These are phyloP conservation scores for Triangularia setosa DNA, from an alignment of 2,329 filamentous ascomycete species.

Conservation along the genomic window DNA sequence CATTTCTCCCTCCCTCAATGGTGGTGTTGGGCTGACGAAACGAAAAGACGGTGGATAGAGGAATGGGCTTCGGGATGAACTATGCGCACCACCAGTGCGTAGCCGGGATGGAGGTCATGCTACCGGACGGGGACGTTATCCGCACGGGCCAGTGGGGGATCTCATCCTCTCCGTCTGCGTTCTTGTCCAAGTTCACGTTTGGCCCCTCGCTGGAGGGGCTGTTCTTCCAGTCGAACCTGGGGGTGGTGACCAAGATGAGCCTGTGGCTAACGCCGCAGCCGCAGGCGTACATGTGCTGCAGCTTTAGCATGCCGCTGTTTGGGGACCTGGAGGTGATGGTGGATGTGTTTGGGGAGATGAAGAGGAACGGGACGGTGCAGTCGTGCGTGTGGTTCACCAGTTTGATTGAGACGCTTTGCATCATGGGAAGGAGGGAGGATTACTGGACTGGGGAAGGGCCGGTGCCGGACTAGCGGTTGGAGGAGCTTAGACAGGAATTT, in stretches of 20 bases:
- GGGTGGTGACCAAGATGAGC: slow-evolving; percentile 54
- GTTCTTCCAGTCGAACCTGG: slow-evolving; percentile 51
- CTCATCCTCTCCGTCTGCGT: slow-evolving; percentile 37
- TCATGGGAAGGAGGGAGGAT: slow-evolving; percentile 40
- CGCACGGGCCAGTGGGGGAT: slow-evolving; percentile 32
- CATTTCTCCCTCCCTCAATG: slow-evolving; percentile 16
- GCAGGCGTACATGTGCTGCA: slow-evolving; percentile 44
- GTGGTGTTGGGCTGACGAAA: neutral
- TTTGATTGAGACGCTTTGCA: slow-evolving; percentile 42
- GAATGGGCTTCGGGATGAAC: slow-evolving; percentile 37
- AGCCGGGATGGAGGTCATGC: slow-evolving; percentile 29
- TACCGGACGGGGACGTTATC: slow-evolving; percentile 29
- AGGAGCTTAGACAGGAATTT: slow-evolving; percentile 38
- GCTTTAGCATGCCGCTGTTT: slow-evolving; percentile 42
- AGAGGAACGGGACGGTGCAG: slow-evolving; percentile 40
- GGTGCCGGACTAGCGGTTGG: slow-evolving; percentile 42
- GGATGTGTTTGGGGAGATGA: slow-evolving; percentile 41
- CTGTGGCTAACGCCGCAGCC: slow-evolving; percentile 40
- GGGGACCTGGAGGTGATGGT: slow-evolving; percentile 43
- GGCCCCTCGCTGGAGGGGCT: slow-evolving; percentile 44
- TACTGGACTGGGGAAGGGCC: slow-evolving; percentile 41
- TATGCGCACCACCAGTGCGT: slow-evolving; percentile 24
- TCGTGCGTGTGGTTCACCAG: slow-evolving; percentile 43
- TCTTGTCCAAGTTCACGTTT: slow-evolving; percentile 37
- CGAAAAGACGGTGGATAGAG: slow-evolving; percentile 37